Evolutionary conservation across 139 green algal genomes (phyloP), one percentile per base, ranked within the genome.

Genomic region (Chlorella sorokiniana): DNA sequence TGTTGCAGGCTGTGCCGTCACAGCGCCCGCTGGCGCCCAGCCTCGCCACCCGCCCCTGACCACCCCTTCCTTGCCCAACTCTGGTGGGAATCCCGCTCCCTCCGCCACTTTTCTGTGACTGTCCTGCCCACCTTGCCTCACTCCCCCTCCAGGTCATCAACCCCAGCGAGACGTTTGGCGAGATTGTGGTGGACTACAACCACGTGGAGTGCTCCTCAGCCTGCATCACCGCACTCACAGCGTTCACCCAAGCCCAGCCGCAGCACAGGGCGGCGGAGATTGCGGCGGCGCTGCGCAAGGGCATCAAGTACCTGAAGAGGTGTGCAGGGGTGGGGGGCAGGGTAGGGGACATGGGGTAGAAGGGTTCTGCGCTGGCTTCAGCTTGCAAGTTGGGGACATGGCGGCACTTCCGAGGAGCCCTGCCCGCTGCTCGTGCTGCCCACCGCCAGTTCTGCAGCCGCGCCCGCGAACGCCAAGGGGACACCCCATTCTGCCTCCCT

Each of bases 141-240:
- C 35, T 69, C n/a, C 61, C 61, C 61, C 9, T 90, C 40, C 89
- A 99, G 95, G 69, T 95, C n/a, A 88, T 99, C 59, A 99, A 99
- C 87, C 97, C 96, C 20, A 91, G 94, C 16, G 97, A 99, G 87
- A 99, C 97, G 0, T 99, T 99, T 91, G 96, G 96, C 35, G 94
- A 99, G 92, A 99, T 99, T 83, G 93, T 99, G 16, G 96, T 99
- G 37, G 97, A 99, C 88, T 99, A 99, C 88, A 90, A 85, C 29
- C 99, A 98, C 81, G 96, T 99, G 42, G 97, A 99, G 59, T 81
- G 94, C 91, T 95, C 93, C 42, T 95, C 91, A 1, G 96, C 97
- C 3, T 98, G 95, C 91, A 94, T 99, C 73, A 95, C 93, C 18
- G 95, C 95, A 1, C 88, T 99, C 29, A 76, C 31, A 0, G 89